These are phyloP conservation scores for Talaromyces sp. DNA, from an alignment of 2,329 filamentous ascomycete species.

Conservation along the genomic window DNA sequence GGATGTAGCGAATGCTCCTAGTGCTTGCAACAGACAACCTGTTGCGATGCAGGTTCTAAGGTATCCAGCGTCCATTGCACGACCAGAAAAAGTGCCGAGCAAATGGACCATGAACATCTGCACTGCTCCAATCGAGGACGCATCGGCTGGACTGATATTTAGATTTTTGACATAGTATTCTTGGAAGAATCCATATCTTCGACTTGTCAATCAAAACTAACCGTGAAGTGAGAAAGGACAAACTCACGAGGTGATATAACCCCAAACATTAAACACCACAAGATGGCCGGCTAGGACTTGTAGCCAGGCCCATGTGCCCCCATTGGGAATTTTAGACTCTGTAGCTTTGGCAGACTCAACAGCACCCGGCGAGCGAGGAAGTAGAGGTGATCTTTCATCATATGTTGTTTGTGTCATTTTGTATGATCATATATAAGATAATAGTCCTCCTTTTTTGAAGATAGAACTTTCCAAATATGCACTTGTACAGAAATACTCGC, in stretches of 20 bases:
- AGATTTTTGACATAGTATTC: slow-evolving; percentile 45
- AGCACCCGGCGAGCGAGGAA: background rate
- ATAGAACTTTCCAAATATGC: background rate
- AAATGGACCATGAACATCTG: slow-evolving; percentile 13
- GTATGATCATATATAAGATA: background rate
- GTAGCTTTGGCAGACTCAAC: background rate
- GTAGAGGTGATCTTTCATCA: slow-evolving; percentile 5
- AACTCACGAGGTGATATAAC: slow-evolving; percentile 46
- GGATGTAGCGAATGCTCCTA: slow-evolving; percentile 5
- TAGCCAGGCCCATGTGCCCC: slow-evolving; percentile 11
- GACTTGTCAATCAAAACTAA: background rate
- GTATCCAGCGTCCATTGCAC: slow-evolving; percentile 12
- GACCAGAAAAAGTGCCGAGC: slow-evolving; percentile 13
- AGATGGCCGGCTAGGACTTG: slow-evolving; percentile 9
- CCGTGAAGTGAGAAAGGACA: slow-evolving; percentile 30
- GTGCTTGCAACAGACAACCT: slow-evolving; percentile 22
- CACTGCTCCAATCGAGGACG: slow-evolving; percentile 25
- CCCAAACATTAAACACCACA: slow-evolving; percentile 15
- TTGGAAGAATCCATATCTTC: slow-evolving; percentile 39
- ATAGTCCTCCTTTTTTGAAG: too few relatives aligned
- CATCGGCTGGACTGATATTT: slow-evolving; percentile 30
- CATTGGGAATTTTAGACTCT: slow-evolving; percentile 8
- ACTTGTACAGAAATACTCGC: background rate
- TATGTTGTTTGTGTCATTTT: slow-evolving; percentile 1
- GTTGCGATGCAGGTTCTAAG: slow-evolving; percentile 21